Base-by-base conservation (phyloP, 1,284 basidiomycete species). In the Trichosporon sp. region DNA sequence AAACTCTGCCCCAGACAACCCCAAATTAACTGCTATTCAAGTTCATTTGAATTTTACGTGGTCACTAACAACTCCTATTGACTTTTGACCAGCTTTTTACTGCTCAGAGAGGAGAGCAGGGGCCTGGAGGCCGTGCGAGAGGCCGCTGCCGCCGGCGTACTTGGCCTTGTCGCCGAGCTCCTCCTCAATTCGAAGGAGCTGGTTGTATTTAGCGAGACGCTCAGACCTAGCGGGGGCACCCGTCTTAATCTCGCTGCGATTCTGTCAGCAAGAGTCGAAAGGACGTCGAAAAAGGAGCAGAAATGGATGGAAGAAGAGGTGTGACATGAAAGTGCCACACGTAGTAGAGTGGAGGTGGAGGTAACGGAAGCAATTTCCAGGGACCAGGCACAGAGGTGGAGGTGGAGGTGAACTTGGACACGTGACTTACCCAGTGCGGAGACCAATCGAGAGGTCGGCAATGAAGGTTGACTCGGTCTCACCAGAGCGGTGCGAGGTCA, bases 401-500 rank as follows among this genome's bases (percentile, higher is more conserved):
- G 44, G 44, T 46, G 21, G 44, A 46, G 44, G 21, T 46, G 21
- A 23, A 9, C 11, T 10, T 4, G 21, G 29, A 23, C 33, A 44
- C 13, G 34, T 19, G 36, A 70, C 74, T 71, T 59, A 72, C 74
- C 78, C 79, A 60, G 81, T 81, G 70, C 91, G 91, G 73, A 98
- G 92, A 65, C 90, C 96, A 72, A 99, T 94, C 69, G 89, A 88
- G 71, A 99, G 89, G 83, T 99, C 95, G 71, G 96, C 92, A 77
- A 99, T 99, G 82, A 95, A 87, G 65, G 92, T 95, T 83, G 93
- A 94, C 83, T 92, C 91, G 46, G 92, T 92, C 85, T 98, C 95
- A 80, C 95, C 95, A 70, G 90, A 94, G 74, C 96, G 94, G 87
- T 99, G 96, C 69, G 95, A 98, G 80, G 96, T 91, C 95, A 99